phyloP scores from a whole-genome alignment of 345 rosid species.

The Linum lewisii region DNA sequence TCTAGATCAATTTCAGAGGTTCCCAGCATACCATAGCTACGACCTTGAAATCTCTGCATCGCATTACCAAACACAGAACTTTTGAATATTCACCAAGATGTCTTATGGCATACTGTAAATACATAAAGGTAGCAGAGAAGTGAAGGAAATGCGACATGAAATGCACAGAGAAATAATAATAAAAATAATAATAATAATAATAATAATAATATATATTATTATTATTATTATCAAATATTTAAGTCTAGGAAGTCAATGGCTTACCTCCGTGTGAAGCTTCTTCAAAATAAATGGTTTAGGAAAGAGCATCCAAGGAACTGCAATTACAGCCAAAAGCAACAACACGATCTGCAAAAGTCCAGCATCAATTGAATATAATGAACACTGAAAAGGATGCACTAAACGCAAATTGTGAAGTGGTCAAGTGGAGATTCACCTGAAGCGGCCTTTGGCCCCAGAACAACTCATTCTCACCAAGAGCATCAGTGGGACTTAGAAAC shows the following conservation, averaged over 20 bases:
- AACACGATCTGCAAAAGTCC: conserved; percentile 57
- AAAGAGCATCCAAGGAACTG: conserved; percentile 98
- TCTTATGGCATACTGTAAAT: no score
- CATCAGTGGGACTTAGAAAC: conserved; percentile 93
- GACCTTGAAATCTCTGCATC: conserved; percentile 87
- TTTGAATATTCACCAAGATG: background rate
- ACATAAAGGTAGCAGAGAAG: no score
- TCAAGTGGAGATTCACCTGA: conserved; percentile 54
- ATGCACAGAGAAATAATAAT: no score
- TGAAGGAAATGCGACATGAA: no score
- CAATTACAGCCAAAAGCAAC: conserved; percentile 65
- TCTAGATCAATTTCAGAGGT: conserved; percentile 75
- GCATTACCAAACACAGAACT: conserved; percentile 4
- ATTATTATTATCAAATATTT: no score
- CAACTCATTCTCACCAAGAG: conserved; percentile 78
- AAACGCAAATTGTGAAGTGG: conserved; percentile 4
- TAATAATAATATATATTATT: no score
- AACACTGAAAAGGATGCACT: conserved; percentile 8
- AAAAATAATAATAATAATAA: no score
- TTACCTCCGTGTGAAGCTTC: conserved; percentile 76
- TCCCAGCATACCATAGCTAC: conserved; percentile 72
- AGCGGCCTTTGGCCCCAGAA: conserved; percentile 94
- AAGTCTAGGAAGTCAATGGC: background rate
- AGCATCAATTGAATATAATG: conserved; percentile 13
- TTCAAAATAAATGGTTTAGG: conserved; percentile 90